Base-by-base conservation (phyloP, 306 rosid genomes). In the barrel medic (Medicago truncatula) region DNA sequence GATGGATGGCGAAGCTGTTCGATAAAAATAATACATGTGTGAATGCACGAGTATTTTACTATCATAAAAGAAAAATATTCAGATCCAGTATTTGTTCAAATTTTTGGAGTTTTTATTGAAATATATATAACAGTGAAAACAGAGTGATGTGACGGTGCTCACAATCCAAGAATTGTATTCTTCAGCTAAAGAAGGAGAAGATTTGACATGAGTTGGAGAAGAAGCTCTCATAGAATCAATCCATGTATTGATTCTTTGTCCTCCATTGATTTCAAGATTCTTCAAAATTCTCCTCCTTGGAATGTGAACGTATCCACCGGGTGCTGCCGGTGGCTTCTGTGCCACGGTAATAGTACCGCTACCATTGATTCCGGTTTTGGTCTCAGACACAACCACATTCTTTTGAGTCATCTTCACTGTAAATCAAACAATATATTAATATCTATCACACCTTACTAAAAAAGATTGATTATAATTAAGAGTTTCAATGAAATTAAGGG, bases 191-290 rank as follows among this genome's bases (percentile, higher is more conserved):
- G 92, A 83, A 79, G 90, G 40, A 5, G 90, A 43, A 36, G 97
- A 82, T 78, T 88, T 88, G 67, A 53, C 17, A 63, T 86, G 91
- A 39, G 95, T 86, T 0, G 98, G 98, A 46, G 98, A 94, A 28
- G 98, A 94, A 23, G 97, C 90, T 76, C 91, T 89, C 96, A 94
- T 90, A 47, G 98, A 88, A 81, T 94, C 98, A 56, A 94, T 78
- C 92, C 94, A 90, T 0, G 95, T 67, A 84, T 82, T 91, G 71
- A 88, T 86, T 86, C 89, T 85, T 13, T 79, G 87, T n/a, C 82
- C 90, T 1, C 88, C 98, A 76, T 91, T 88, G 82, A 84, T 88
- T 47, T 91, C 97, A 4, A 89, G 87, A 82, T 88, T 90, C 84
- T 81, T 87, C 40, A 88, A 50, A 47, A 89, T 67, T 59, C 81